Conservation (phyloP, 2,329 filamentous ascomycete genomes). For the Phialophora macrospora region DNA sequence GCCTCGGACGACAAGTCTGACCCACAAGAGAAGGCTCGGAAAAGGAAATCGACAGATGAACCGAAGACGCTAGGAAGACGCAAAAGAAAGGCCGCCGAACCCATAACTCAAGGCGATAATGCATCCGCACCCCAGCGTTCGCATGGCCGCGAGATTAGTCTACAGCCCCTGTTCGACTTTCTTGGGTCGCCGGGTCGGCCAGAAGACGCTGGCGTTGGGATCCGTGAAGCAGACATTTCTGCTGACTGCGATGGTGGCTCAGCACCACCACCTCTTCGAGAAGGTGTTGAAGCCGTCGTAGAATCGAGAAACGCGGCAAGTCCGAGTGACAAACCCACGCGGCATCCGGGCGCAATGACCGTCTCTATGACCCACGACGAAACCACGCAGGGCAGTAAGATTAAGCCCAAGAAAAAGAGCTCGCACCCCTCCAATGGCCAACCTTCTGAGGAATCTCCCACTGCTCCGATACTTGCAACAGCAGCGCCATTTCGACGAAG, state of each 20-base stretch:
- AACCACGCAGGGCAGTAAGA: conserved; percentile 20
- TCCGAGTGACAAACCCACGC: background rate
- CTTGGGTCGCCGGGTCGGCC: conserved; percentile 31
- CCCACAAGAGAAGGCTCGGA: conserved; percentile 7
- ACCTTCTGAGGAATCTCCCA: background rate
- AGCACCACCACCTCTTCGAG: conserved; percentile 3
- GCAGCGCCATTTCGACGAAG: background rate
- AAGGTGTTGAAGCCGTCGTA: background rate
- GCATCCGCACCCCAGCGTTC: conserved; percentile 8
- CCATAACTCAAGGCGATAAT: conserved; percentile 3
- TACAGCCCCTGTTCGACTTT: conserved; percentile 37
- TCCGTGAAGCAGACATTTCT: conserved; percentile 1
- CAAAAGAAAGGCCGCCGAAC: conserved; percentile 25
- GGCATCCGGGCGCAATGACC: conserved; percentile 28
- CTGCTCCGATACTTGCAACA: background rate
- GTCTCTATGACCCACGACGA: conserved; percentile 25
- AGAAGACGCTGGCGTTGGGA: conserved; percentile 9
- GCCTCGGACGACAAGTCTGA: conserved; percentile 5
- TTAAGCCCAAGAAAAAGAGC: background rate
- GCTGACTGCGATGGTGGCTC: conserved; percentile 1
- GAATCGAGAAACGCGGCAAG: background rate
- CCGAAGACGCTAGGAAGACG: background rate
- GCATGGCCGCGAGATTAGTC: conserved; percentile 15
- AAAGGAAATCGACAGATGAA: conserved; percentile 16
- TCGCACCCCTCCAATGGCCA: background rate